Evolutionary conservation across 2,329 filamentous ascomycete species (phyloP).

Genomic region (Fusarium nygamai): DNA sequence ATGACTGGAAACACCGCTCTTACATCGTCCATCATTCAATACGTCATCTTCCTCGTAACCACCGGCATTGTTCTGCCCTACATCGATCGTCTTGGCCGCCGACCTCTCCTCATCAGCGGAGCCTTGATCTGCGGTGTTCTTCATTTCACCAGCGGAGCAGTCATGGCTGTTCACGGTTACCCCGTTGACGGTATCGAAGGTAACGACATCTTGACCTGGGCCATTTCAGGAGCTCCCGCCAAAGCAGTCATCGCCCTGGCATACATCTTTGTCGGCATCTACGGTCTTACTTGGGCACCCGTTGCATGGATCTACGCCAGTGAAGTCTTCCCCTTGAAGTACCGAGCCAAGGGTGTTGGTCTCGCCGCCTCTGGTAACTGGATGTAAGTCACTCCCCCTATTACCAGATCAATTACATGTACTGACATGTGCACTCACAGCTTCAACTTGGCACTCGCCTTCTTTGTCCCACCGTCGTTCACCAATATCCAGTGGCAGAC

Average conservation of each 20-base stretch:
- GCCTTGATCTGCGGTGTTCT: slow-evolving; percentile 56
- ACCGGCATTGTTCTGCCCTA: slow-evolving; percentile 60
- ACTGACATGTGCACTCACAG: slow-evolving; percentile 6
- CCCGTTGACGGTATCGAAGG: slow-evolving; percentile 55
- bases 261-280: slow-evolving; percentile 57
- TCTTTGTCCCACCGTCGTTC: slow-evolving; percentile 52
- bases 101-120: slow-evolving; percentile 57
- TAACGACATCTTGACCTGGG: slow-evolving; percentile 59
- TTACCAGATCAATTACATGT: rapidly evolving
- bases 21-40: slow-evolving; percentile 64
- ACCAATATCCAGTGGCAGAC: slow-evolving; percentile 59
- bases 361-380: slow-evolving; percentile 59
- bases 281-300: slow-evolving; percentile 57
- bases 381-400: slow-evolving; percentile 40
- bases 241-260: slow-evolving; percentile 62
- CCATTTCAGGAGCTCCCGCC: slow-evolving; percentile 55
- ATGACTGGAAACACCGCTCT: slow-evolving; percentile 55
- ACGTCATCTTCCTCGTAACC: slow-evolving; percentile 64
- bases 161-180: slow-evolving; percentile 61
- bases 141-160: slow-evolving; percentile 59
- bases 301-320: slow-evolving; percentile 67
- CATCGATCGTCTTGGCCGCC: slow-evolving; percentile 61
- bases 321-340: slow-evolving; percentile 61
- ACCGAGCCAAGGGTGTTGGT: slow-evolving; percentile 64
- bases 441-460: slow-evolving; percentile 54